Evolutionary conservation across 2,329 filamentous ascomycete genomes (phyloP).

Genomic region (Xylaria sp.): DNA sequence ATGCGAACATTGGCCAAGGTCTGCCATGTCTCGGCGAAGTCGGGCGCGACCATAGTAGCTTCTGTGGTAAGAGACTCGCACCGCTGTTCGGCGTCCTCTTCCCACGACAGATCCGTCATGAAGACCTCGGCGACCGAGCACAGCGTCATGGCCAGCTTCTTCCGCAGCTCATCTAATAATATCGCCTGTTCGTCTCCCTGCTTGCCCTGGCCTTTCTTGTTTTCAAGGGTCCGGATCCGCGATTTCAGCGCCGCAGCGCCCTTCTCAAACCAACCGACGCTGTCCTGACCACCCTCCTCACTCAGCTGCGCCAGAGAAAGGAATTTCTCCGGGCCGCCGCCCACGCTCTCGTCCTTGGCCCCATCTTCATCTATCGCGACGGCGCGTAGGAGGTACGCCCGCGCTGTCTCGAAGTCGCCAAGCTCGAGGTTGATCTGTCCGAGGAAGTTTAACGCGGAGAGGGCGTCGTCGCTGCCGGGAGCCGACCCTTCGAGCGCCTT

Average conservation of each 20-base stretch:
- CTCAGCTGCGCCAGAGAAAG: constrained; percentile 93
- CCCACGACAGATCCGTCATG: constrained; percentile 97
- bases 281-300: constrained; percentile 74
- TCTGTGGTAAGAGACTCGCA: constrained; percentile 93
- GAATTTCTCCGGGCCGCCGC: constrained; percentile 93
- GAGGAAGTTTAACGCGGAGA: constrained; percentile 78
- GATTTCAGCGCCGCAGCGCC: constrained; percentile 78
- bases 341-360: constrained; percentile 72
- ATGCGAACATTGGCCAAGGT: constrained; percentile 94
- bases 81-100: constrained; percentile 86
- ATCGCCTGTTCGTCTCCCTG: constrained; percentile 50
- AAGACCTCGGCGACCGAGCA: constrained; percentile 97
- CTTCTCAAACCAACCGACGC: constrained; percentile 73
- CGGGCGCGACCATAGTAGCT: constrained; percentile 84
- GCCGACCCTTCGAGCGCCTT: constrained; percentile 47
- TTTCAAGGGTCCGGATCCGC: constrained; percentile 74
- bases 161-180: constrained; percentile 73
- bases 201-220: constrained; percentile 46
- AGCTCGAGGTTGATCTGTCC: constrained; percentile 86
- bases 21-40: constrained; percentile 89
- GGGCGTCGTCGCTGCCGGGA: constrained; percentile 59
- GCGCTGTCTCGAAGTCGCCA: constrained; percentile 81
- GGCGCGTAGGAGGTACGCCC: constrained; percentile 77
- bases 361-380: constrained; percentile 83
- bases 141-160: constrained; percentile 87